Conservation (phyloP, 140 eudicot genomes). For the Ambrosia hybrid region DNA sequence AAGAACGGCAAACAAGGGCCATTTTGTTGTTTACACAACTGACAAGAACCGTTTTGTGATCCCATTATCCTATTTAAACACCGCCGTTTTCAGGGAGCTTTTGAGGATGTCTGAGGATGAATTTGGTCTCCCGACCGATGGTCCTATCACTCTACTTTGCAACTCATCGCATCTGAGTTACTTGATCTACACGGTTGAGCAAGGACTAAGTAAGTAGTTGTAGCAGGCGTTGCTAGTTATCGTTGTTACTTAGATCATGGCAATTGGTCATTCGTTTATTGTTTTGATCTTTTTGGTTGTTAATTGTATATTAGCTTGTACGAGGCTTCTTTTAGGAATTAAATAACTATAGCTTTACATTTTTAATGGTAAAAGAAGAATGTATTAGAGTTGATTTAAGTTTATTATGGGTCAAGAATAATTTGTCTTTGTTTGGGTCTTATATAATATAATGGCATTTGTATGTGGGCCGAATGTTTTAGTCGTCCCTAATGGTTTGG, state of each 20-base stretch:
- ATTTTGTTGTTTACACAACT: constrained; percentile 45
- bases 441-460: neutral
- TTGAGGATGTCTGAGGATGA: constrained; percentile 58
- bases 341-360: constrained; percentile 2
- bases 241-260: constrained; percentile 32
- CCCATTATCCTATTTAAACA: constrained; percentile 40
- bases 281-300: neutral
- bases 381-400: too few relatives aligned
- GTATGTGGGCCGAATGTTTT: too few relatives aligned
- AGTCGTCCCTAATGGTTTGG: too few relatives aligned
- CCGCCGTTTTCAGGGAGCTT: constrained; percentile 41
- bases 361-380: neutral
- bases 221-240: constrained; percentile 34
- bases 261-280: constrained; percentile 20
- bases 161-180: constrained; percentile 43
- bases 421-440: neutral
- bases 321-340: neutral
- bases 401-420: too few relatives aligned
- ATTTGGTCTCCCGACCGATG: constrained; percentile 53
- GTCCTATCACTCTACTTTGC: constrained; percentile 56
- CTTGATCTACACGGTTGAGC: constrained; percentile 34
- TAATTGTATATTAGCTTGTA: constrained; percentile 2
- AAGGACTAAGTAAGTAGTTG: constrained; percentile 35
- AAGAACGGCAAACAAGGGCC: constrained; percentile 38
- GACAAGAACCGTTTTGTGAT: constrained; percentile 42